Evolutionary conservation across 805 yeast genomes (phyloP), one percentile per base, ranked within the genome.

Genomic region (Nakazawaea ambrosiae): DNA sequence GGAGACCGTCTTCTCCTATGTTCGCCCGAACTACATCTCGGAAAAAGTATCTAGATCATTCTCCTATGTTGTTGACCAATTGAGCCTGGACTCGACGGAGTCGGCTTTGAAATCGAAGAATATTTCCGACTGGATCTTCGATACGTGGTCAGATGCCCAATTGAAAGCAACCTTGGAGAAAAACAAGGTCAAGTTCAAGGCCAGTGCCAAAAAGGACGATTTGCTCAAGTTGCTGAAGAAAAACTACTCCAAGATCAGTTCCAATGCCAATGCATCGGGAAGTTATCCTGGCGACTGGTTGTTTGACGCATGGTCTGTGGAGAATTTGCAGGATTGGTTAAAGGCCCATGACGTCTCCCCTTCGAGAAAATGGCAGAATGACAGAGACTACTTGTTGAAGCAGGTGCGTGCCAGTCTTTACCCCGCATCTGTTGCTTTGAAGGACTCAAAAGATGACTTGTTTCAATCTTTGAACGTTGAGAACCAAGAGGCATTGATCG

Each of bases 251-350:
- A 48, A 51, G 10, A 61, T 71, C 38, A 59, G 65, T 11, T 51
- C 60, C 35, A 40, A 50, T 22, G 46, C 55, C 33, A 58, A 65
- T 4, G 53, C 51, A 8, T 60, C 70, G 16, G 74, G 75, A 5
- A 51, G 53, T 28, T 73, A 73, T 39, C 67, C 75, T 5, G 75
- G 78, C 16, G 63, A 62, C 24, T 68, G 71, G 69, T 56, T 74
- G 40, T 78, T 75, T 50, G 60, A 68, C 9, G 46, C 61, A 23
- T 79, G 86, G 86, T 57, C 68, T 17, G 50, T 55, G 7, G 66
- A 65, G 7, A 74, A 71, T 34, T 54, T 81, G 41, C 57, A 60
- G 43, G 47, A 54, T 12, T 75, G 81, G 75, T 58, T 81, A 40
- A 49, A 60, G 25, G 60, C 67, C 27, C 58, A 68, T 44, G 70